phyloP scores from a whole-genome alignment of 306 rosid genomes.

The Leucaena leucocephala region DNA sequence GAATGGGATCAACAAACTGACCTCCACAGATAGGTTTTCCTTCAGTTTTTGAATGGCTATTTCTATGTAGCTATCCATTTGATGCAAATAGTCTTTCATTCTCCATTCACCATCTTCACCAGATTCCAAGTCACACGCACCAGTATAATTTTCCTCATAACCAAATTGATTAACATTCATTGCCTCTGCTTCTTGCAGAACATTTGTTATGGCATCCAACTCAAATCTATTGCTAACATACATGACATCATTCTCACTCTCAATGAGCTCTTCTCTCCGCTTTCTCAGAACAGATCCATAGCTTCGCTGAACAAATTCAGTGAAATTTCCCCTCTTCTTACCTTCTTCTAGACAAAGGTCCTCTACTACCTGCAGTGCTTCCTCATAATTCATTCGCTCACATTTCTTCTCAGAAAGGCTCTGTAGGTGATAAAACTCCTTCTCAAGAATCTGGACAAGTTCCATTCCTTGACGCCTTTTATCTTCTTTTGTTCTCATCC shows the following conservation, averaged over 20 bases:
- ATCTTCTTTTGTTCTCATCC: constrained; percentile 77
- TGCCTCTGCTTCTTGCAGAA: constrained; percentile 83
- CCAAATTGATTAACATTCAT: constrained; percentile 70
- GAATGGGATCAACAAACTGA: constrained; percentile 42
- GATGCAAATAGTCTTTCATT: constrained; percentile 75
- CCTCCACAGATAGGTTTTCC: constrained; percentile 86
- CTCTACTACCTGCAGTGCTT: constrained; percentile 80
- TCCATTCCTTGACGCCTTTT: constrained; percentile 69
- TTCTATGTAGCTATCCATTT: constrained; percentile 79
- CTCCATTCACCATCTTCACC: constrained; percentile 93
- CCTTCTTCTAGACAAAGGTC: constrained; percentile 88
- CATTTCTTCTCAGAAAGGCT: constrained; percentile 81
- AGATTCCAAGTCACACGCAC: constrained; percentile 77
- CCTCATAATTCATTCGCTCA: constrained; percentile 73
- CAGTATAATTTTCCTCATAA: constrained; percentile 66
- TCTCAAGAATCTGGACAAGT: constrained; percentile 74
- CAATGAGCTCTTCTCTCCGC: constrained; percentile 80
- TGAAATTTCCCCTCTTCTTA: constrained; percentile 68
- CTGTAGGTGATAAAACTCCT: constrained; percentile 79
- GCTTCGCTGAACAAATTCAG: constrained; percentile 68
- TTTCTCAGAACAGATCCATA: constrained; percentile 73
- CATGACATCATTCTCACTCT: constrained; percentile 67
- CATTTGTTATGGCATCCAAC: constrained; percentile 71
- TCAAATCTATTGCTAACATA: constrained; percentile 57
- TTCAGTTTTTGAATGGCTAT: constrained; percentile 83